These are phyloP conservation scores for Abrus precatorius DNA, from an alignment of 306 rosid species.

Conservation along the genomic window DNA sequence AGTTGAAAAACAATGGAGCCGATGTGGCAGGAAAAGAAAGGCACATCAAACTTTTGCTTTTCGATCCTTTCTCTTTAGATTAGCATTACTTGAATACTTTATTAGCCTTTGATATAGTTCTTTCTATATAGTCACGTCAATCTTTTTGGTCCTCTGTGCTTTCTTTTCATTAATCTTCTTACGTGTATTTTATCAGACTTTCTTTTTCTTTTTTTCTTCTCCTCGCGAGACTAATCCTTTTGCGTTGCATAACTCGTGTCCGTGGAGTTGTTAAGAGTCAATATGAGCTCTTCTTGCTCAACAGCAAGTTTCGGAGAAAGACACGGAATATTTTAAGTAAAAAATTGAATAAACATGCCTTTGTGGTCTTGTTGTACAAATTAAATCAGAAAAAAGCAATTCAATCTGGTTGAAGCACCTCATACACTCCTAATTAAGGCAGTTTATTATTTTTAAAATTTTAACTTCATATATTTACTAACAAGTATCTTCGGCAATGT, in stretches of 20 bases:
- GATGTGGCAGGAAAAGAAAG: conserved; percentile 42
- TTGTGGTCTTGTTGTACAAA: not conserved
- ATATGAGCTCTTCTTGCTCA: not conserved
- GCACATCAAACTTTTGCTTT: conserved; percentile 8
- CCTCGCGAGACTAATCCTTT: not conserved
- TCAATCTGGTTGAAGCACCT: too few species aligned
- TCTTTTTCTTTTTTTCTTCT: conserved; percentile 15
- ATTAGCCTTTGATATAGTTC: not conserved
- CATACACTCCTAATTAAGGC: too few species aligned
- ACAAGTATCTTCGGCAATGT: too few species aligned
- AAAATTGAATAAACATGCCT: not conserved
- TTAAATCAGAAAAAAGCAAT: not conserved
- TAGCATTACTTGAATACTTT: conserved; percentile 22
- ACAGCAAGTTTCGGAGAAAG: not conserved
- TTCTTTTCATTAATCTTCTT: not conserved
- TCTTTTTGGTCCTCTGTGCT: not conserved
- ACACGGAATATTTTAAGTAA: not conserved
- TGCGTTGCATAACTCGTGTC: not conserved
- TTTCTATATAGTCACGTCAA: not conserved
- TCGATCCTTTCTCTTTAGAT: not conserved
- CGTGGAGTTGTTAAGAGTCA: conserved; percentile 8
- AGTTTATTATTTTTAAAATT: too few species aligned
- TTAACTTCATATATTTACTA: too few species aligned
- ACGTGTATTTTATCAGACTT: not conserved
- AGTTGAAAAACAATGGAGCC: conserved; percentile 23